Percentiles rank a stretch among this genome's conserved stretches.
Conservation (phyloP, 2,329 filamentous ascomycete species). For the Clarireedia monteithiana region DNA sequence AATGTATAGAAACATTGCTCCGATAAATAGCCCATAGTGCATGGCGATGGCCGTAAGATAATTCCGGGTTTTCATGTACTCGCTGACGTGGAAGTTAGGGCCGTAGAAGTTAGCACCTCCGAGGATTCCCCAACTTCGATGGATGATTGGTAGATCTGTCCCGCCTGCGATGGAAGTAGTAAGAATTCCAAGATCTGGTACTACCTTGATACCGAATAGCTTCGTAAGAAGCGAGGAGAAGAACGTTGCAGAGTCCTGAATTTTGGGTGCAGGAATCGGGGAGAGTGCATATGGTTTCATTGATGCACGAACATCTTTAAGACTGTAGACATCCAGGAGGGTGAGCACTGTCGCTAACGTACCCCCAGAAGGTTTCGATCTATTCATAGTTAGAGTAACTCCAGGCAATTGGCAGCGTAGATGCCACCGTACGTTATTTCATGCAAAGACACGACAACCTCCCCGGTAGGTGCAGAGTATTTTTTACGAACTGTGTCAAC, state of each 20-base stretch:
- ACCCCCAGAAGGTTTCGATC: conserved; percentile 51
- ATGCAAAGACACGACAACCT: conserved; percentile 45
- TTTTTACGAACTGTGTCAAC: conserved; percentile 40
- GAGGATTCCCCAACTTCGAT: conserved; percentile 55
- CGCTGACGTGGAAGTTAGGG: conserved; percentile 49
- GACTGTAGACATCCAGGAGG: conserved; percentile 44
- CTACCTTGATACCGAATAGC: conserved; percentile 41
- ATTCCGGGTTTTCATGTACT: conserved; percentile 45
- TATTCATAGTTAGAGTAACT: conserved; percentile 23
- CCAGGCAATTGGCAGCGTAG: background rate
- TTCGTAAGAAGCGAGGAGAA: conserved; percentile 34
- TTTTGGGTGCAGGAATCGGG: conserved; percentile 37
- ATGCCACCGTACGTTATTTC: conserved; percentile 32
- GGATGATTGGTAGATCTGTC: conserved; percentile 47
- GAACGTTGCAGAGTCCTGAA: conserved; percentile 5
- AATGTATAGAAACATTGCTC: conserved; percentile 33
- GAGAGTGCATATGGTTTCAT: conserved; percentile 48
- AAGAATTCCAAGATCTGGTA: conserved; percentile 47
- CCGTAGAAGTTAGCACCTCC: conserved; percentile 45
- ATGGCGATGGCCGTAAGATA: conserved; percentile 41
- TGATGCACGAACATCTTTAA: conserved; percentile 40
- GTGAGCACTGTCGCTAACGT: conserved; percentile 60
- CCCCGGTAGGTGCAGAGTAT: conserved; percentile 41
- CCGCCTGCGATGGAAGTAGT: conserved; percentile 43
- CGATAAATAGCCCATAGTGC: conserved; percentile 41